Evolutionary conservation across 257 asterid species (phyloP).

Genomic region (Solanum chilense): DNA sequence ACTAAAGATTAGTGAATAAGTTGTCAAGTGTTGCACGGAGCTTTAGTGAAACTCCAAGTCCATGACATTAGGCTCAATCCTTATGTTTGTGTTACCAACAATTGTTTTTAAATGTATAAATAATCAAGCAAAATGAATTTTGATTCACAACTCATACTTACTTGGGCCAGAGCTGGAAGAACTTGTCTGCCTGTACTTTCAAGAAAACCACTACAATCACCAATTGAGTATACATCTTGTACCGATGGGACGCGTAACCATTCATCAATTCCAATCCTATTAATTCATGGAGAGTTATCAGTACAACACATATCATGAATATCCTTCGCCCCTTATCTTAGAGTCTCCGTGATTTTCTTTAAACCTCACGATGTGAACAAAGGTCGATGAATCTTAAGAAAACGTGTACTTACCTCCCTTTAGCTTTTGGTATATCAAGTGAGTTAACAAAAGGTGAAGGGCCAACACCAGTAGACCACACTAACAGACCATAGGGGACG

Average conservation of each 20-base stretch:
- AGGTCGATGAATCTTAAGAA: neutral
- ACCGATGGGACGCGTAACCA: constrained; percentile 80
- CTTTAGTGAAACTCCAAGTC: too few species aligned
- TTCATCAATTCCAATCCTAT: constrained; percentile 94
- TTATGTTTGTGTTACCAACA: neutral
- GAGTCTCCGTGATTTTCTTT: neutral
- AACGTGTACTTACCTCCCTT: constrained; percentile 51
- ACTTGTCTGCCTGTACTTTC: constrained; percentile 86
- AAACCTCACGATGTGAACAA: neutral
- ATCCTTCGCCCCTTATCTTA: neutral
- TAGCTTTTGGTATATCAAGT: constrained; percentile 79
- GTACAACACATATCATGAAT: neutral
- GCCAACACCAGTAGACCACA: constrained; percentile 99
- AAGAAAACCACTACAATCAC: constrained; percentile 94
- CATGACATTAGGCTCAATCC: neutral
- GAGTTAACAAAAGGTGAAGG: constrained; percentile 72
- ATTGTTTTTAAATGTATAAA: neutral
- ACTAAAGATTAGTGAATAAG: too few species aligned
- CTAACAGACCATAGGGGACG: constrained; percentile 91
- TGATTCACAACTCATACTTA: neutral
- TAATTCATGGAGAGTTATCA: neutral
- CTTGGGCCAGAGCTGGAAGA: constrained; percentile 95
- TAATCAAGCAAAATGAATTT: neutral
- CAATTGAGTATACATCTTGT: constrained; percentile 77
- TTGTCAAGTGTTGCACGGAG: too few species aligned